These are phyloP conservation scores for Oryza rufipogon DNA, from an alignment of 176 grass and related monocot genomes.

Conservation along the genomic window DNA sequence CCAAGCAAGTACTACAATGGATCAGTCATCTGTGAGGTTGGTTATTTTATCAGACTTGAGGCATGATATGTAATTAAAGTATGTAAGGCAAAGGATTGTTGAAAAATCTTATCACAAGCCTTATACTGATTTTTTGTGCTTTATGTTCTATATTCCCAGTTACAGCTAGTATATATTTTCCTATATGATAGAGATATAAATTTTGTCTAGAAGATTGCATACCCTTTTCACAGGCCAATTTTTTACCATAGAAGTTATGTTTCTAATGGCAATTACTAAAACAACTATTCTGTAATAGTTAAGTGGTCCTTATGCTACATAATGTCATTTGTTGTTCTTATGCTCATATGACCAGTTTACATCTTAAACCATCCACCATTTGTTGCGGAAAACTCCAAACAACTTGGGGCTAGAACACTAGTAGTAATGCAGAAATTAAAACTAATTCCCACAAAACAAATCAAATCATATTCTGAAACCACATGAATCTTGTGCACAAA, in stretches of 20 bases:
- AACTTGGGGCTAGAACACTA: background rate
- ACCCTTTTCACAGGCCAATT: constrained; percentile 1
- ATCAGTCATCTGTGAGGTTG: constrained; percentile 83
- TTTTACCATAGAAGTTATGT: constrained; percentile 8
- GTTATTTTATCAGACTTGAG: constrained; percentile 43
- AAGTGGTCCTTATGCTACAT: background rate
- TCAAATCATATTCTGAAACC: constrained; percentile 15
- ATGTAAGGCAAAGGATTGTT: background rate
- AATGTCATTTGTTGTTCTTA: background rate
- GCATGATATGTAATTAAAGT: constrained; percentile 19
- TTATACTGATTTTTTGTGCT: constrained; percentile 22
- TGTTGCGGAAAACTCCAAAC: background rate
- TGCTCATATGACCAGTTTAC: constrained; percentile 5
- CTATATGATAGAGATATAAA: background rate
- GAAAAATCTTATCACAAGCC: constrained; percentile 5
- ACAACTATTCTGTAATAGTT: background rate
- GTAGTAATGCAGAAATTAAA: constrained; percentile 9
- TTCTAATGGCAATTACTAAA: constrained; percentile 17
- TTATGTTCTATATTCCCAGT: background rate
- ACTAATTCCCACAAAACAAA: background rate
- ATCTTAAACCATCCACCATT: background rate
- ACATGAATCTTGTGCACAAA: background rate
- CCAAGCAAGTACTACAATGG: constrained; percentile 91
- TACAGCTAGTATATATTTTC: background rate
- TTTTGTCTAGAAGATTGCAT: constrained; percentile 24